Percentiles rank a stretch among this genome's conserved stretches.
Evolutionary conservation across 257 asterid species (phyloP).

Genomic region (Verbena officinalis): DNA sequence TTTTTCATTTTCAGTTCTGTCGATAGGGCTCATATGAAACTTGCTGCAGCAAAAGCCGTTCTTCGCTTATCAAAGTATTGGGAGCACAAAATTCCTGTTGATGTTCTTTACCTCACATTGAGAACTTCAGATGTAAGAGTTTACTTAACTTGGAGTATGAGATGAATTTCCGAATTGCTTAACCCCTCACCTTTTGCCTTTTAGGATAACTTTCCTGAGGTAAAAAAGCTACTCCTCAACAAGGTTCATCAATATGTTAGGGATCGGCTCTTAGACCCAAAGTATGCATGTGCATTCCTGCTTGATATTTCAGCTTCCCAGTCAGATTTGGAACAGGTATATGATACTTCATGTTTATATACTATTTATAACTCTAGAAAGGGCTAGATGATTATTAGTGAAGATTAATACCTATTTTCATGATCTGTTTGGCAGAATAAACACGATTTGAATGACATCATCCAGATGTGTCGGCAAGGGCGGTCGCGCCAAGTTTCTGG

Average conservation of each 20-base stretch:
- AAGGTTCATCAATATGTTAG: conserved; percentile 88
- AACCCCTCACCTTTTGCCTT: conserved; percentile 18
- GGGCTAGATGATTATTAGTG: conserved; percentile 13
- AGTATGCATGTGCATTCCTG: conserved; percentile 88
- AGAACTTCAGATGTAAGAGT: conserved; percentile 78
- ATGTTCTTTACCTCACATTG: conserved; percentile 77
- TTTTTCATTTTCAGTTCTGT: conserved; percentile 59
- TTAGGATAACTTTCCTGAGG: conserved; percentile 85
- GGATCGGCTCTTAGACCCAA: conserved; percentile 89
- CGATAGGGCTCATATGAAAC: conserved; percentile 91
- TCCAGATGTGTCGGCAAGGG: conserved; percentile 90
- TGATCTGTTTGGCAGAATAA: conserved; percentile 64
- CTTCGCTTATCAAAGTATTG: conserved; percentile 93
- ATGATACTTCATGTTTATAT: conserved; percentile 20
- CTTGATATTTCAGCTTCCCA: conserved; percentile 64
- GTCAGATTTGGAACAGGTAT: conserved; percentile 75
- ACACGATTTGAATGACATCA: conserved; percentile 74
- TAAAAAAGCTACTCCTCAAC: conserved; percentile 64
- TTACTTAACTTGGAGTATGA: conserved; percentile 27
- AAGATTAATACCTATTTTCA: conserved; percentile 20
- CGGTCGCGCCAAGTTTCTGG: conserved; percentile 68
- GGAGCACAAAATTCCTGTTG: conserved; percentile 93
- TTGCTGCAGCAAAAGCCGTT: conserved; percentile 96
- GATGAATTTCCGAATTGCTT: conserved; percentile 23
- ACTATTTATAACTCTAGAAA: conserved; percentile 6